Evolutionary conservation across 805 yeast genomes (phyloP).

Genomic region (Millerozyma miso): DNA sequence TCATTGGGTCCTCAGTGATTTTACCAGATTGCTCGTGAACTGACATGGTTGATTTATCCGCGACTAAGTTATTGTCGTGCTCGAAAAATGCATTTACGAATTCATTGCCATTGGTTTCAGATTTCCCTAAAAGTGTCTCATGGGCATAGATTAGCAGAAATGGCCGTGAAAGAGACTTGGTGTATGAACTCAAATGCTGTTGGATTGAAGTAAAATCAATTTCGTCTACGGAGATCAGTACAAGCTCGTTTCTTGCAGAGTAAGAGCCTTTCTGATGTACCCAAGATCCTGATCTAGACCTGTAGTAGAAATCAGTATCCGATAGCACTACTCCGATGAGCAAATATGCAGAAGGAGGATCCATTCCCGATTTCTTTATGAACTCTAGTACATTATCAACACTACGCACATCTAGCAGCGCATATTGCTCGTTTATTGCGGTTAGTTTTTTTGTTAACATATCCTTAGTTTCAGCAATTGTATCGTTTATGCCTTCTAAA

Average conservation of each 20-base stretch:
- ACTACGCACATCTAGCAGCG: slow-evolving; percentile 16
- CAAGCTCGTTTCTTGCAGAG: slow-evolving; percentile 7
- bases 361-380: slow-evolving; percentile 7
- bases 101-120: slow-evolving; percentile 3
- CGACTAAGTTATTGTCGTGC: slow-evolving; percentile 12
- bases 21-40: too few species aligned
- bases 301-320: slow-evolving; percentile 26
- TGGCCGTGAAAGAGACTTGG: slow-evolving; percentile 9
- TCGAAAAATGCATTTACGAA: slow-evolving; percentile 13
- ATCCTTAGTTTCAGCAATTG: slow-evolving; percentile 13
- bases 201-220: slow-evolving; percentile 18
- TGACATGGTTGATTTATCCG: too few species aligned
- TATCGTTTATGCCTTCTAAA: slow-evolving; percentile 14
- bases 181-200: slow-evolving; percentile 11
- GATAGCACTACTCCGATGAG: slow-evolving; percentile 30
- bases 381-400: slow-evolving; percentile 15
- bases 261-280: slow-evolving; percentile 12
- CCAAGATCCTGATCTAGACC: slow-evolving; percentile 19
- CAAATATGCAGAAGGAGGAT: slow-evolving; percentile 17
- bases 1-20: too few species aligned
- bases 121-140: slow-evolving; percentile 7
- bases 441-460: slow-evolving; percentile 16
- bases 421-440: slow-evolving; percentile 11
- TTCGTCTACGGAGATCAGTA: slow-evolving; percentile 15
- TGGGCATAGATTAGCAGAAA: slow-evolving; percentile 17